Base-by-base conservation (phyloP, 306 rosid species). In the Vicia faba region DNA sequence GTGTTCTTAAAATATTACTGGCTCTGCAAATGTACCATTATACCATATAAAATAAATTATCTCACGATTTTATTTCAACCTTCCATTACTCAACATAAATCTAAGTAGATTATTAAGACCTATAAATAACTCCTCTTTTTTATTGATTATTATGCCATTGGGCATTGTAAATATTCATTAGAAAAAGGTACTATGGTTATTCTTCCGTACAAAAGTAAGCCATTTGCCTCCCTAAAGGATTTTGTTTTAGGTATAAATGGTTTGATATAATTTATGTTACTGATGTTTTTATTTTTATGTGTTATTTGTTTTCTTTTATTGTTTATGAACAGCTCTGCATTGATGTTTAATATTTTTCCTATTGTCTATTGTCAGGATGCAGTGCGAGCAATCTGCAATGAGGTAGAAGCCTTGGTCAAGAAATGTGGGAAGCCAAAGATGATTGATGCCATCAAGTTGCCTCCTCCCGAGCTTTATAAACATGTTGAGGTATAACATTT, bases 401-500 rank as follows among this genome's bases (percentile, higher is more conserved):
- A 88, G 76, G 87, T 93, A 64, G 91, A 84, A 66, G 83, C 86
- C 77, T 79, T 93, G 82, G 99, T 93, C 51, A 85, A 84, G 83
- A 81, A 80, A 79, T 88, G 91, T 80, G 99, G 97, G 71, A 93
- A 90, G 74, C 95, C 95, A 43, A 93, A 93, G 82, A 87, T 93
- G 96, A 78, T 79, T 58, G 99, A 93, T 70, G 96, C 96, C 64
- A 81, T 93, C 84, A 84, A 79, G 79, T 83, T 93, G 69, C 99
- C 99, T 83, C 97, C 97, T 66, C 89, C 82, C 7, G 88, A 86
- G 86, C 89, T 93, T 53, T 93, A 88, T 81, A 72, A 86, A 68
- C 81, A 83, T 69, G 88, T 90, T 51, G 97, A 88, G 78, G 98
- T 90, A 86, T 73, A 87, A 87, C 65, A 53, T 73, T 71, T 54